Conservation (phyloP, 345 rosid genomes). For the Dipteronia dyeriana region DNA sequence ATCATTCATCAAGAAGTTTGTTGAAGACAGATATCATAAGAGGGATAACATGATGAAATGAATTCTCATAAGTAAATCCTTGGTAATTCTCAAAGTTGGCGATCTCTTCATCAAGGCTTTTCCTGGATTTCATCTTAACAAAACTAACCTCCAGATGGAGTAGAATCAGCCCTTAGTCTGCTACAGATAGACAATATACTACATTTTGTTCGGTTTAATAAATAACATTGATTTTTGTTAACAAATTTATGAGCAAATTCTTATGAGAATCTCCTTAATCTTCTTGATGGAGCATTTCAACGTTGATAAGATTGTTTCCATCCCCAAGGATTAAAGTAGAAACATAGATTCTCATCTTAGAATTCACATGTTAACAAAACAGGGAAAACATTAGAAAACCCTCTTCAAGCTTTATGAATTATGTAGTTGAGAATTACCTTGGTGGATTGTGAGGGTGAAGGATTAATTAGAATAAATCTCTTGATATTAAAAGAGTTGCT, state of each 20-base stretch:
- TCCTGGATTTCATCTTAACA: not conserved
- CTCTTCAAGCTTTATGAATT: not conserved
- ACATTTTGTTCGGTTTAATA: not conserved
- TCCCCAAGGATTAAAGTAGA: too few species aligned
- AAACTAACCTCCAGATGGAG: not conserved
- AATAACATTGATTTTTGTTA: not conserved
- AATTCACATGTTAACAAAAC: not conserved
- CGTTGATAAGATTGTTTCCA: not conserved
- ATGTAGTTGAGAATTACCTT: constrained; percentile 22
- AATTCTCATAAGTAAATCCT: not conserved
- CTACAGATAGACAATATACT: not conserved
- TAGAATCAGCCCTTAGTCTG: not conserved
- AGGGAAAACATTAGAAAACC: not conserved
- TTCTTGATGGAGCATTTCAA: not conserved
- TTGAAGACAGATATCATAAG: not conserved
- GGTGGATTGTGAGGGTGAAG: not conserved
- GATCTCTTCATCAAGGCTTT: not conserved
- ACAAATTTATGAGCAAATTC: not conserved
- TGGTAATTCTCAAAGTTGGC: not conserved
- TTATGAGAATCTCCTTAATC: not conserved
- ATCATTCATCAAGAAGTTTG: too few species aligned
- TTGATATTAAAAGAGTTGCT: not conserved
- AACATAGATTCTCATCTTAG: not conserved
- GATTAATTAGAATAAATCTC: not conserved
- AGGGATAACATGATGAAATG: not conserved